Base-by-base conservation (phyloP, 495 filamentous ascomycete species). In the Penicillium simplicissimum region DNA sequence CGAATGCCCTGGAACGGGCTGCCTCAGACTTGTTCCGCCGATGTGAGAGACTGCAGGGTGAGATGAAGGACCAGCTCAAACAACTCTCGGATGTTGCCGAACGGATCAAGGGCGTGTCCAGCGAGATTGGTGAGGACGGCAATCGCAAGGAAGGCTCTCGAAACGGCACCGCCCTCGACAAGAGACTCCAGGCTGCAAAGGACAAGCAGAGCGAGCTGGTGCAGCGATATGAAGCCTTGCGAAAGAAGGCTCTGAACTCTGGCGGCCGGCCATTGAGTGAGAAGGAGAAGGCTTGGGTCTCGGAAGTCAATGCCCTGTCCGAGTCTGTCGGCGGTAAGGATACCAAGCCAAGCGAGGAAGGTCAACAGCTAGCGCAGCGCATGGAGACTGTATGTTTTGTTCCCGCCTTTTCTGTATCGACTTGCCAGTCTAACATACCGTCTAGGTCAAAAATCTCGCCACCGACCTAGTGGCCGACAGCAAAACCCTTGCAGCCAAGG, bases 1-100 rank as follows among this genome's bases (percentile, higher is more conserved):
- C 92, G 0, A 80, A 88, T 63, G 76, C 79, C 7, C 80, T 96
- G 28, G 88, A 89, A 38, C 69, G 82, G 53, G 91, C 90, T 11
- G 92, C 90, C 3, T 85, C 92, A 1, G 91, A 96, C 66, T 78
- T 97, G 9, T 96, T 96, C 78, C 82, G 87, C 15, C 83, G 89
- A 23, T 93, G 90, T 65, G 85, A 92, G 66, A 78, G 87, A 14
- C 74, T 96, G 42, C 87, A 85, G 66, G 77, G 79, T 2, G 91
- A 96, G 71, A 80, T 96, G 54, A 74, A 76, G 31, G 85, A 87
- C 36, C 92, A 96, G 70, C 80, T 96, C 47, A 79, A 71, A 60
- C 85, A 87, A 62, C 82, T 86, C 5, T 83, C 84, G n/a, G 84
- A 90, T 71, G 82, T 89, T 5, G 87, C 85, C 36, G 75, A 81